Percentiles rank a stretch among this genome's conserved stretches.
Evolutionary conservation across 768 basidiomycete genomes (phyloP).

Genomic region (Lyophyllum decastes): DNA sequence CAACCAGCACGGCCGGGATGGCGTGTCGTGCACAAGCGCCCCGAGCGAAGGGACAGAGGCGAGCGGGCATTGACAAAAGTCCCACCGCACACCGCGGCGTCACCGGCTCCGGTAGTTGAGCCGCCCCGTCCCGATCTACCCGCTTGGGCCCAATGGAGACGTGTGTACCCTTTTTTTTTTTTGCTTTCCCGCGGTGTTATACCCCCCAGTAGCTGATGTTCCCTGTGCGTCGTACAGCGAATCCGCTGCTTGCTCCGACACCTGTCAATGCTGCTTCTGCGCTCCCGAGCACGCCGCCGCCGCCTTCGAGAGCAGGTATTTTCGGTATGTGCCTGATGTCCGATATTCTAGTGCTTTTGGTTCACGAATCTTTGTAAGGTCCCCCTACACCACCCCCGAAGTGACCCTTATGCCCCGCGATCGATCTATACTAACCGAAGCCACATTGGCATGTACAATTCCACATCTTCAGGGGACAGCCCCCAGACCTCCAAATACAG

Average conservation of each 20-base stretch:
- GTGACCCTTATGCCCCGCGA: neutral
- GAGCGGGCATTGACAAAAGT: slow-evolving; percentile 33
- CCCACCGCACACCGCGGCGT: slow-evolving; percentile 21
- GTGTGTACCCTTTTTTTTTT: neutral
- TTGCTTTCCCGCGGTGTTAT: too few relatives aligned
- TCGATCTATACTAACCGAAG: neutral
- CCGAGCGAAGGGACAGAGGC: slow-evolving; percentile 42
- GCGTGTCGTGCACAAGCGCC: slow-evolving; percentile 70
- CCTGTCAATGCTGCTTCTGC: slow-evolving; percentile 5
- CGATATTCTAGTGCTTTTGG: neutral
- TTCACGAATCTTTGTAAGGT: neutral
- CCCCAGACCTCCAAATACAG: too few relatives aligned
- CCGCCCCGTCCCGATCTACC: slow-evolving; percentile 57
- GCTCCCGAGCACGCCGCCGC: slow-evolving; percentile 7
- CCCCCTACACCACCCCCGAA: slow-evolving; percentile 1
- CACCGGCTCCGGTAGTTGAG: slow-evolving; percentile 42
- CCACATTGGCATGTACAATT: too few relatives aligned
- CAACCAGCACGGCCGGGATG: slow-evolving; percentile 67
- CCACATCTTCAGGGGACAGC: too few relatives aligned
- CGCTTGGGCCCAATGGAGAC: slow-evolving; percentile 67
- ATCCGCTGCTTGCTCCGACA: slow-evolving; percentile 13
- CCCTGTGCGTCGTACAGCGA: neutral
- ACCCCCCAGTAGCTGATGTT: too few relatives aligned
- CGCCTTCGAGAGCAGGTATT: neutral
- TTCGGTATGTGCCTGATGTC: neutral